These are phyloP conservation scores for Ascochyta rabiei DNA, from an alignment of 2,329 filamentous ascomycete species.

Conservation along the genomic window DNA sequence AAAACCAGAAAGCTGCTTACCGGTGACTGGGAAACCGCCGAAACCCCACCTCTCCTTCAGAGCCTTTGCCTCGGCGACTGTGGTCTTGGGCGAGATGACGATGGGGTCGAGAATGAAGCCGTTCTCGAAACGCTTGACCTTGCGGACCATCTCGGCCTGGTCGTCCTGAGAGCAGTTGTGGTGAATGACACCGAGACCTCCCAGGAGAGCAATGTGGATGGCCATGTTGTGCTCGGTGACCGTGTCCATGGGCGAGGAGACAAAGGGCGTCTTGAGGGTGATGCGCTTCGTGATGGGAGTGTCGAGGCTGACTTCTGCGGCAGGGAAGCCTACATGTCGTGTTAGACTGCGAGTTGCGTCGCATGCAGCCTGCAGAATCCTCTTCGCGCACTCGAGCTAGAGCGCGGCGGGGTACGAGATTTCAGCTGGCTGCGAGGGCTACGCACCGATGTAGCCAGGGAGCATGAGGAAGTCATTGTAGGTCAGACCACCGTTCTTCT, in stretches of 20 bases:
- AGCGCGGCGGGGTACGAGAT: neutral
- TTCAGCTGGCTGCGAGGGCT: conserved; percentile 17
- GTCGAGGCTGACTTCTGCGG: conserved; percentile 85
- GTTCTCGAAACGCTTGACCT: conserved; percentile 99
- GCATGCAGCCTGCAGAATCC: conserved; percentile 5
- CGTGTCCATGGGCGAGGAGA: conserved; percentile 99
- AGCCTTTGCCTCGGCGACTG: conserved; percentile 86
- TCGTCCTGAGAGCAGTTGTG: conserved; percentile 99
- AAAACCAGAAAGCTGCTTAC: conserved; percentile 63
- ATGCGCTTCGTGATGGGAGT: conserved; percentile 95
- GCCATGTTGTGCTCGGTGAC: conserved; percentile 99
- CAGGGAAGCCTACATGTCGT: conserved; percentile 72
- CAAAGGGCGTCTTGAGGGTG: conserved; percentile 91
- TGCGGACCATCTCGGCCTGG: conserved; percentile 98
- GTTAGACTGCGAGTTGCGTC: conserved; percentile 19
- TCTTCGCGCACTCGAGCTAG: conserved; percentile 4
- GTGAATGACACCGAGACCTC: conserved; percentile 92
- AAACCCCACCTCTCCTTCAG: conserved; percentile 99
- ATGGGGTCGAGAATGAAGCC: conserved; percentile 97
- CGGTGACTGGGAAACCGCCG: conserved; percentile 96
- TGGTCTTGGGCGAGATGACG: conserved; percentile 85
- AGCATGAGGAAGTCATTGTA: conserved; percentile 99
- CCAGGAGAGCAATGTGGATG: conserved; percentile 91
- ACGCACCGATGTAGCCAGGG: conserved; percentile 87
- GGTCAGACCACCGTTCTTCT: conserved; percentile 89